Percentiles rank a stretch among this genome's conserved stretches.
These are phyloP conservation scores for Lantana camara DNA, from an alignment of 257 asterid genomes.

Conservation along the genomic window DNA sequence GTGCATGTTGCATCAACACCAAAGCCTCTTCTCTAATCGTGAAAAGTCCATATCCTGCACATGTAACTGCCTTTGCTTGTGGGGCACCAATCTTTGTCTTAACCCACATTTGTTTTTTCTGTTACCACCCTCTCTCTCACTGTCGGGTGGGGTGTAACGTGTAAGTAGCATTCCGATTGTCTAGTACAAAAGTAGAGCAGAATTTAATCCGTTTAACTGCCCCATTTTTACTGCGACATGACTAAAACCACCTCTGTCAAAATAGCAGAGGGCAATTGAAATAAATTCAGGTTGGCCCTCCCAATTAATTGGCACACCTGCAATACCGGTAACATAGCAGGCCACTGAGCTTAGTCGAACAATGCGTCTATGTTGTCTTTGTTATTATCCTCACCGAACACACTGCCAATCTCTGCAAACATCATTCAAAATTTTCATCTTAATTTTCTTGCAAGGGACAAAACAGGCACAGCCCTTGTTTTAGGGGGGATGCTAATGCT, in stretches of 20 bases:
- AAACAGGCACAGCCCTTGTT: slow-evolving; percentile 26
- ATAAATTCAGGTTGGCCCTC: slow-evolving; percentile 18
- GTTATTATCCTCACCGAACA: slow-evolving; percentile 19
- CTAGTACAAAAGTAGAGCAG: no score
- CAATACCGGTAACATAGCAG: slow-evolving; percentile 3
- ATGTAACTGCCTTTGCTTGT: background rate
- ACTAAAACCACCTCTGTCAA: background rate
- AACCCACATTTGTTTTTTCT: background rate
- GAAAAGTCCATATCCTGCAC: background rate
- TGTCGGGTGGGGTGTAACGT: background rate
- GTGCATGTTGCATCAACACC: background rate
- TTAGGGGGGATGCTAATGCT: slow-evolving; percentile 30
- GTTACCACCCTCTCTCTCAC: background rate
- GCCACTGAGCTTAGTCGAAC: background rate
- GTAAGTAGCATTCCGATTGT: no score
- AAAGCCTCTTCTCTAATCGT: background rate
- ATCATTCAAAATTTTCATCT: slow-evolving; percentile 1
- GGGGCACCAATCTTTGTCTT: background rate
- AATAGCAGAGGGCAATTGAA: background rate
- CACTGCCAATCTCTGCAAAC: slow-evolving; percentile 28
- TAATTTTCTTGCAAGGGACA: slow-evolving; percentile 5
- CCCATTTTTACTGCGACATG: background rate
- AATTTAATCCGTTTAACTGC: no score
- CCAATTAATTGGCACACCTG: slow-evolving; percentile 6
- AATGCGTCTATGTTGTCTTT: slow-evolving; percentile 15